Conservation (phyloP, 129 eudicot species). For the Chrysanthemum makinoi region DNA sequence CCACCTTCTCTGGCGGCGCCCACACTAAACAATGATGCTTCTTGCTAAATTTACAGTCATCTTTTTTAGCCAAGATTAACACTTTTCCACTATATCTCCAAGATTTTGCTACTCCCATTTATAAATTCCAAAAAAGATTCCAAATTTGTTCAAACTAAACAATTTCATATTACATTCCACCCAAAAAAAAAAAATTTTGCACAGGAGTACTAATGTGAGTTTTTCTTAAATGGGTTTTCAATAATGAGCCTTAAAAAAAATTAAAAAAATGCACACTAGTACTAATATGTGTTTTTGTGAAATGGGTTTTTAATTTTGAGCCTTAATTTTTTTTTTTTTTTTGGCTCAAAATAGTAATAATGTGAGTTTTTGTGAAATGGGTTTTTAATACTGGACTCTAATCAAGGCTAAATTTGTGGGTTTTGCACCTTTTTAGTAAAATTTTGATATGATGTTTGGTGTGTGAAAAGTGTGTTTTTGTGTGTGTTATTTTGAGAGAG, state of each 20-base stretch:
- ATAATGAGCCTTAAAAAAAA: too few relatives aligned
- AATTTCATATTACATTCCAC: conserved; percentile 39
- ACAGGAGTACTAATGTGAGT: too few relatives aligned
- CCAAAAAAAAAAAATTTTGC: too few relatives aligned
- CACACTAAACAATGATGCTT: conserved; percentile 45
- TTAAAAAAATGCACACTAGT: too few relatives aligned
- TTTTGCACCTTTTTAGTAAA: not conserved
- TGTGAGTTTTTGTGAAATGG: conserved; percentile 16
- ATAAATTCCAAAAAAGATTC: conserved; percentile 2
- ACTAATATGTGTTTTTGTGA: too few relatives aligned
- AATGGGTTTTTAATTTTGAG: too few relatives aligned
- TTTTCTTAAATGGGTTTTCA: too few relatives aligned
- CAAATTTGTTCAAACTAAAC: conserved; percentile 16
- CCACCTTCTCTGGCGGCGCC: conserved; percentile 35
- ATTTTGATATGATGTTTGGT: not conserved
- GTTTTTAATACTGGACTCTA: not conserved
- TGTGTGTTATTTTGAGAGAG: not conserved
- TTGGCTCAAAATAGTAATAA: not conserved
- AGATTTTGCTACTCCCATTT: conserved; percentile 43
- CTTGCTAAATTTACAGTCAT: conserved; percentile 18
- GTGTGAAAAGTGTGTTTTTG: not conserved
- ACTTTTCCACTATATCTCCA: conserved; percentile 46
- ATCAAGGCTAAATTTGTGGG: conserved; percentile 16
- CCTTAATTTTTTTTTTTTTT: too few relatives aligned
- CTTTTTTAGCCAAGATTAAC: conserved; percentile 30